Evolutionary conservation across 495 filamentous ascomycete species (phyloP).

Genomic region (Filosporella fistucella): DNA sequence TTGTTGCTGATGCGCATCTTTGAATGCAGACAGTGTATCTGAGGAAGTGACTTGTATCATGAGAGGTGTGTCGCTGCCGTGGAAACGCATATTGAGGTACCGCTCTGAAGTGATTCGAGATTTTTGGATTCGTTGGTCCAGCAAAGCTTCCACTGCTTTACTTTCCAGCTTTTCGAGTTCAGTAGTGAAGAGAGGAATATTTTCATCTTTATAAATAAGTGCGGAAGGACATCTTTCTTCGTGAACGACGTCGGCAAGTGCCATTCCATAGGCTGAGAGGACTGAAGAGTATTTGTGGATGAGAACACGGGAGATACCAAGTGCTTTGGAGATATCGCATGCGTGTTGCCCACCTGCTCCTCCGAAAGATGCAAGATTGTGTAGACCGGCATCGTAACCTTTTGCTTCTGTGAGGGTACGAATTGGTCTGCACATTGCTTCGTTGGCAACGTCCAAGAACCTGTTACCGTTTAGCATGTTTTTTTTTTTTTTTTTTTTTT

Average conservation of each 20-base stretch:
- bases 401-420: constrained; percentile 46
- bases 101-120: constrained; percentile 42
- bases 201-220: constrained; percentile 27
- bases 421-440: constrained; percentile 49
- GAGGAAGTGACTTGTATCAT: constrained; percentile 42
- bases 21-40: constrained; percentile 39
- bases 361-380: constrained; percentile 48
- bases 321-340: constrained; percentile 23
- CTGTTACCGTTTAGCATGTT: no score
- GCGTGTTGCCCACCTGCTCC: constrained; percentile 53
- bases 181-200: constrained; percentile 20
- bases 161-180: neutral
- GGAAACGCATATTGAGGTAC: constrained; percentile 51
- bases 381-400: constrained; percentile 43
- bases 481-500: no score
- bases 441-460: constrained; percentile 49
- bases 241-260: constrained; percentile 47
- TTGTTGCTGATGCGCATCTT: constrained; percentile 42
- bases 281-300: constrained; percentile 52
- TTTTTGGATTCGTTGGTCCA: constrained; percentile 32
- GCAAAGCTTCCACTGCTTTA: constrained; percentile 27
- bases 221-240: constrained; percentile 46
- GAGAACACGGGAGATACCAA: constrained; percentile 39
- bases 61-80: constrained; percentile 46
- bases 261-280: constrained; percentile 49